A percentile compares a stretch with the other conserved stretches of the same genome.
phyloP scores from a whole-genome alignment of 2,329 filamentous ascomycete species.

The Cryoendolithus antarcticus region DNA sequence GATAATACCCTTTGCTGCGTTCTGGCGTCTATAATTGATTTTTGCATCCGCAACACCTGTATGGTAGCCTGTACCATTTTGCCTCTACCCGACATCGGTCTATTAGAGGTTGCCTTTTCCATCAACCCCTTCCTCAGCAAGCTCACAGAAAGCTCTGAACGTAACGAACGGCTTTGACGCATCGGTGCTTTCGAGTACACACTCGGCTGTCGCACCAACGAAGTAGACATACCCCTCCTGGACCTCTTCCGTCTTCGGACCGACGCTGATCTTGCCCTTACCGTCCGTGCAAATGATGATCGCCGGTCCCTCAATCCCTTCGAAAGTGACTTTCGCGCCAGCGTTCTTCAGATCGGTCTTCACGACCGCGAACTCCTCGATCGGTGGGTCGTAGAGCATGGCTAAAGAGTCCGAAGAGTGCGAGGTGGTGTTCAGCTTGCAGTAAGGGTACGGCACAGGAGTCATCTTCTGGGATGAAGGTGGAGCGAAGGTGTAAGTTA shows the following conservation, averaged over 20 bases:
- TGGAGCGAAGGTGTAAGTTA: constrained; percentile 91
- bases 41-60: too few species aligned
- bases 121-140: constrained; percentile 37
- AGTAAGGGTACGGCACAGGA: constrained; percentile 75
- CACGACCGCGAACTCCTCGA: constrained; percentile 89
- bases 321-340: constrained; percentile 77
- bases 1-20: too few species aligned
- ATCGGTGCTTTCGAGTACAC: constrained; percentile 55
- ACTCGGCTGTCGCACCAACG: constrained; percentile 76
- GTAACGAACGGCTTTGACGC: constrained; percentile 63
- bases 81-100: too few species aligned
- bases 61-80: too few species aligned
- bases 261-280: constrained; percentile 71
- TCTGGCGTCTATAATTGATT: too few species aligned
- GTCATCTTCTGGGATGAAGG: constrained; percentile 91
- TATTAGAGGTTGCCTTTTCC: too few species aligned
- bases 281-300: constrained; percentile 85
- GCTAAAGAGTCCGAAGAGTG: constrained; percentile 66
- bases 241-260: constrained; percentile 61
- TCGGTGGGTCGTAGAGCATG: constrained; percentile 82
- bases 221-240: constrained; percentile 41
- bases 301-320: constrained; percentile 74
- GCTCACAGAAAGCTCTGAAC: constrained; percentile 90
- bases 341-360: constrained; percentile 58
- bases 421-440: constrained; percentile 64